Evolutionary conservation across 768 basidiomycete species (phyloP).

Genomic region (Lactarius evosmus): DNA sequence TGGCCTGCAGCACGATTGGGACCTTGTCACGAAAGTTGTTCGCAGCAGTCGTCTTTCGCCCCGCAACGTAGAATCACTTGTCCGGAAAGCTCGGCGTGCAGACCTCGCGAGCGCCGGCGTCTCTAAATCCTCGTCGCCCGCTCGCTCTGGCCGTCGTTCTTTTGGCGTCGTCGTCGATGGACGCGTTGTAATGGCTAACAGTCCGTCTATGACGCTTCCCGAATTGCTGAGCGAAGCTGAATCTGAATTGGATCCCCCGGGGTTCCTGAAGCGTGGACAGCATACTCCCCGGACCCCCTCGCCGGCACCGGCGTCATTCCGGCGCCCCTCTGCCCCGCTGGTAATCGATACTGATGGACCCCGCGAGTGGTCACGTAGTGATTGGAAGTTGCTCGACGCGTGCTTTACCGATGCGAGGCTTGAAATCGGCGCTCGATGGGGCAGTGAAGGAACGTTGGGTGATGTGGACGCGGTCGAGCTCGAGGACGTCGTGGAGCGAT

Average conservation of each 20-base stretch:
- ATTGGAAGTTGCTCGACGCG: constrained; percentile 78
- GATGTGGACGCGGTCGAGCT: constrained; percentile 51
- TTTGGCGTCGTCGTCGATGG: constrained; percentile 46
- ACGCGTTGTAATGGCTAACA: constrained; percentile 52
- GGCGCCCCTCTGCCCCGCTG: constrained; percentile 3
- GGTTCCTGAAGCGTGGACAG: background rate
- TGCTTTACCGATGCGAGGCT: constrained; percentile 74
- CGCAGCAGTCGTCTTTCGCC: constrained; percentile 35
- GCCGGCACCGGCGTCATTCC: constrained; percentile 10
- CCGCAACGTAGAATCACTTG: constrained; percentile 35
- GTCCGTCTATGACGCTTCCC: constrained; percentile 50
- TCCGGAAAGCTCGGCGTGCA: constrained; percentile 29
- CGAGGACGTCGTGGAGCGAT: constrained; percentile 60
- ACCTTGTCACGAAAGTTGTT: constrained; percentile 61
- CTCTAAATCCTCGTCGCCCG: constrained; percentile 21
- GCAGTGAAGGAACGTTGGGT: constrained; percentile 41
- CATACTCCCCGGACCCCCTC: constrained; percentile 25
- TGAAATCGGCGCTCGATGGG: constrained; percentile 39
- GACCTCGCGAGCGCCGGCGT: constrained; percentile 23
- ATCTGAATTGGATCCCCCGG: constrained; percentile 34
- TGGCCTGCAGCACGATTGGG: constrained; percentile 69
- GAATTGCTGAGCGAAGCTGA: constrained; percentile 61
- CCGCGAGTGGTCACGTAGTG: constrained; percentile 62
- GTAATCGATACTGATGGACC: constrained; percentile 26
- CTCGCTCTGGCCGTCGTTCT: constrained; percentile 16